Conservation (phyloP, 345 rosid genomes). For the Eucalyptus camaldulensis region DNA sequence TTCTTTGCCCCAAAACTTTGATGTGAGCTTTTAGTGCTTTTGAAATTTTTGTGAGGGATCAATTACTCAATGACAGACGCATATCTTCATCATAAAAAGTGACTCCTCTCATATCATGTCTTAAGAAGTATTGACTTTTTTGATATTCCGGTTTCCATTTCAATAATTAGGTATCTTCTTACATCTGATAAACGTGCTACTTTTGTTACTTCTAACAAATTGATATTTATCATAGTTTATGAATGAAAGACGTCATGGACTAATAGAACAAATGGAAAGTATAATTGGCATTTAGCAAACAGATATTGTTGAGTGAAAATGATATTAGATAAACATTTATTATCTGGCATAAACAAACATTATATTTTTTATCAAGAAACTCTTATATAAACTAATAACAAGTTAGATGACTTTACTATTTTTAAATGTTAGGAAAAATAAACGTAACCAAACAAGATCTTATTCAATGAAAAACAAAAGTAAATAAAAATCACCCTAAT, state of each 20-base stretch:
- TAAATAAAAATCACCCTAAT: too few species aligned
- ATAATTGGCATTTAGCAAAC: neutral
- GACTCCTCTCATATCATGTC: neutral
- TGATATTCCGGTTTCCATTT: neutral
- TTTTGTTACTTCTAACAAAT: neutral
- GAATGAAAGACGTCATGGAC: neutral
- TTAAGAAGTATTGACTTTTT: neutral
- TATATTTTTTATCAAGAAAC: neutral
- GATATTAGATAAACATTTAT: neutral
- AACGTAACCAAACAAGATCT: neutral
- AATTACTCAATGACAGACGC: neutral
- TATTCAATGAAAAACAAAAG: too few species aligned
- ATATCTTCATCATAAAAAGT: neutral
- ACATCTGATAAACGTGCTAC: neutral
- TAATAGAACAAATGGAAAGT: neutral
- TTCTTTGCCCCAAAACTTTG: neutral
- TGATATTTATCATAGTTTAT: neutral
- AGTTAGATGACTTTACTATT: neutral
- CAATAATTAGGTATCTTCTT: neutral
- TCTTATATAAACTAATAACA: neutral
- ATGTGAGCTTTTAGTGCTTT: neutral
- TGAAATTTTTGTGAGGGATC: neutral
- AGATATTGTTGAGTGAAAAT: neutral
- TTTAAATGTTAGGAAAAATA: neutral
- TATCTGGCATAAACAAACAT: neutral